phyloP scores from a whole-genome alignment of 2,329 filamentous ascomycete genomes.

The Exophiala sp. region DNA sequence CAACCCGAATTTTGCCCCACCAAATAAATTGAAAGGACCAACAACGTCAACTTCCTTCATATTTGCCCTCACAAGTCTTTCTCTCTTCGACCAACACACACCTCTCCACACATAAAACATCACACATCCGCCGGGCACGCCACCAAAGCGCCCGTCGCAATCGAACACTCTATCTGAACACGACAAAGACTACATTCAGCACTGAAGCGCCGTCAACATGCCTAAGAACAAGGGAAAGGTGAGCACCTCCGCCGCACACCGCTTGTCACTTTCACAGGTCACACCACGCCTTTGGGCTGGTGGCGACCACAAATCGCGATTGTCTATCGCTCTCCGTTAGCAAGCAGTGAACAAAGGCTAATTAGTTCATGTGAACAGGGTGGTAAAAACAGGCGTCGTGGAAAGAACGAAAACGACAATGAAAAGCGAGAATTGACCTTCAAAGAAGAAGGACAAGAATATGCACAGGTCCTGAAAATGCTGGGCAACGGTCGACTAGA shows the following conservation, averaged over 20 bases:
- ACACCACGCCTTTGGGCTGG: not conserved
- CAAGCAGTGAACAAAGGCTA: not conserved
- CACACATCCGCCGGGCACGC: not conserved
- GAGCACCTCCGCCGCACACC: conserved; percentile 27
- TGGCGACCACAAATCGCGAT: too few species aligned
- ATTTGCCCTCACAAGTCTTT: conserved; percentile 10
- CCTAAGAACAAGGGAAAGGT: conserved; percentile 99
- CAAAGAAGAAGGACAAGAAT: conserved; percentile 96
- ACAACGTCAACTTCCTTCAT: conserved; percentile 11
- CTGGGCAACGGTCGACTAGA: conserved; percentile 90
- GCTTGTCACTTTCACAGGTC: not conserved
- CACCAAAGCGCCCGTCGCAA: not conserved
- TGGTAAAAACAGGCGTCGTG: conserved; percentile 96
- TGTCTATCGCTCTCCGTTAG: too few species aligned
- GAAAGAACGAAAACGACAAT: conserved; percentile 99
- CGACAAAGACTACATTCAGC: not conserved
- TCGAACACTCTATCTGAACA: not conserved
- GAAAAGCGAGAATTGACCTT: conserved; percentile 98
- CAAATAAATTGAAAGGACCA: not conserved
- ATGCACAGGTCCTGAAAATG: conserved; percentile 90
- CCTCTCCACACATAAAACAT: conserved; percentile 6
- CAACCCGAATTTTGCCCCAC: conserved; percentile 1
- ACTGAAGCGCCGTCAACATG: conserved; percentile 53
- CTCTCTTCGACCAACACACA: not conserved
- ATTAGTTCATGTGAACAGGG: conserved; percentile 52